Conservation (phyloP, 2,329 filamentous ascomycete genomes). For the Penicillium sp. region DNA sequence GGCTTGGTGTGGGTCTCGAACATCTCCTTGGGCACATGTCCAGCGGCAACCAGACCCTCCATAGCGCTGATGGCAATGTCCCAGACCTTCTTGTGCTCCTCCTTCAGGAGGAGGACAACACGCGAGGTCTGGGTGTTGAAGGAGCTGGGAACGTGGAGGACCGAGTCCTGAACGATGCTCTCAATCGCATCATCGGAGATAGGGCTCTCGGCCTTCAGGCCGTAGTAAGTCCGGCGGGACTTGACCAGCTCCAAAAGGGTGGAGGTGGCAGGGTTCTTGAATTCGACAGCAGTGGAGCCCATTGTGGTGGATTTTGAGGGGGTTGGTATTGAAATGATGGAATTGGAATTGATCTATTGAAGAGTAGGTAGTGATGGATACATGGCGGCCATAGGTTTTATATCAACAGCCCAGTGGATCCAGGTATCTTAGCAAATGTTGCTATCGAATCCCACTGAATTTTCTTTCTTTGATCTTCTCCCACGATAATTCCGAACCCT, state of each 20-base stretch:
- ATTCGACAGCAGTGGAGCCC: slow-evolving; percentile 35
- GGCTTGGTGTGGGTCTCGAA: slow-evolving; percentile 51
- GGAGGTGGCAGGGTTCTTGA: slow-evolving; percentile 37
- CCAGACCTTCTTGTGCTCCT: slow-evolving; percentile 88
- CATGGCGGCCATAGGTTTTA: slow-evolving; percentile 3
- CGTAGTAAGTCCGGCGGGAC: slow-evolving; percentile 35
- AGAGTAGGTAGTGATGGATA: neutral
- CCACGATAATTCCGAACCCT: neutral
- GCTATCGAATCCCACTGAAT: neutral
- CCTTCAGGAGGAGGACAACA: slow-evolving; percentile 73
- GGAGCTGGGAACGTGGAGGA: slow-evolving; percentile 71
- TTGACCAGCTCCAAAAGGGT: slow-evolving; percentile 35
- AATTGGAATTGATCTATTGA: neutral
- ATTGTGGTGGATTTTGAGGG: slow-evolving; percentile 39
- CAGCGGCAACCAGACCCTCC: slow-evolving; percentile 35
- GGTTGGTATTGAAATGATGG: neutral
- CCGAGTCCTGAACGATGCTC: slow-evolving; percentile 41
- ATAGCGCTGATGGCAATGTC: slow-evolving; percentile 70
- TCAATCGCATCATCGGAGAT: slow-evolving; percentile 38
- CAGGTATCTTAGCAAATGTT: neutral
- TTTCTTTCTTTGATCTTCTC: neutral
- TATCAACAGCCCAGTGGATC: neutral
- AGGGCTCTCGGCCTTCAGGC: slow-evolving; percentile 35
- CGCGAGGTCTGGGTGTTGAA: slow-evolving; percentile 89
- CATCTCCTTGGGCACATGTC: slow-evolving; percentile 56